Percentiles rank a stretch among this genome's conserved stretches.
Evolutionary conservation across 306 rosid species (phyloP).

Genomic region (Biancaea sappan): DNA sequence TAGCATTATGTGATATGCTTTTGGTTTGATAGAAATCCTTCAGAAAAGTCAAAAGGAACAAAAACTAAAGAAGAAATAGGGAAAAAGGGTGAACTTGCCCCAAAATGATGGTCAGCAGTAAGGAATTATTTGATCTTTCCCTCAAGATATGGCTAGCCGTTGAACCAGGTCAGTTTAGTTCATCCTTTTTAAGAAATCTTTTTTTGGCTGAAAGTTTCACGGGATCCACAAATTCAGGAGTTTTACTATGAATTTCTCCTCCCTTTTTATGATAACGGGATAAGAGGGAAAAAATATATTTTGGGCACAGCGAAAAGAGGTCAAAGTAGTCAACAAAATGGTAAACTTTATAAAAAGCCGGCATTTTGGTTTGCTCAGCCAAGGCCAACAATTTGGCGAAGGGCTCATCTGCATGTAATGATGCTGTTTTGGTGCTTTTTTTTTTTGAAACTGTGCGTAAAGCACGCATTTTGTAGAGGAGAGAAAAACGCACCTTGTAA

Average conservation of each 20-base stretch:
- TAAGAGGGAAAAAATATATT: conserved; percentile 24
- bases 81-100: conserved; percentile 37
- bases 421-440: too few relatives aligned
- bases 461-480: too few relatives aligned
- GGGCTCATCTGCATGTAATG: too few relatives aligned
- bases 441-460: too few relatives aligned
- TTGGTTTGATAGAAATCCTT: conserved; percentile 16
- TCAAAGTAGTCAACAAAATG: neutral
- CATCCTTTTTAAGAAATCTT: conserved; percentile 43
- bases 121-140: conserved; percentile 37
- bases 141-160: conserved; percentile 33
- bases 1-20: conserved; percentile 23
- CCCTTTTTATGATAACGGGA: conserved; percentile 29
- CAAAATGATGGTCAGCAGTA: conserved; percentile 30
- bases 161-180: conserved; percentile 37
- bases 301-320: neutral
- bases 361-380: neutral
- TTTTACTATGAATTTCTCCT: conserved; percentile 17
- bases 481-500: too few relatives aligned
- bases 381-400: neutral
- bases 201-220: conserved; percentile 42
- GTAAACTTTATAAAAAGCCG: neutral
- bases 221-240: conserved; percentile 69
- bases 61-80: conserved; percentile 35
- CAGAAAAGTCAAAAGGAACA: conserved; percentile 32